These are phyloP conservation scores for Malus hybrid DNA, from an alignment of 331 rosid species.

Conservation along the genomic window DNA sequence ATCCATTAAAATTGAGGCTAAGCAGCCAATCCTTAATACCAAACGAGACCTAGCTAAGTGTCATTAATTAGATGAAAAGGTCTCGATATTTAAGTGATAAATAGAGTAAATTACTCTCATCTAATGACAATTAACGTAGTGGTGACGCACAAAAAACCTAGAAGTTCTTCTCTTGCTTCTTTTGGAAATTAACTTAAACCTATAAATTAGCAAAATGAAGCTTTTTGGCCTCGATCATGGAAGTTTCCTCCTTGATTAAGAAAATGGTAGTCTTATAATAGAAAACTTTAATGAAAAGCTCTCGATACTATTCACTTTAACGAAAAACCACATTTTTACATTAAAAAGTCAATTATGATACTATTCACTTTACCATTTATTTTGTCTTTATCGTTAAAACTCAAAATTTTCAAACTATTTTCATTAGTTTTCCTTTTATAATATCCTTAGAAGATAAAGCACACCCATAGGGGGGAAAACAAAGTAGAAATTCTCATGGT, in stretches of 20 bases:
- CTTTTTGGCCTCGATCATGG: not conserved
- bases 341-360: too few relatives aligned
- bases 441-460: slow-evolving; percentile 22
- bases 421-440: not conserved
- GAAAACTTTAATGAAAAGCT: too few relatives aligned
- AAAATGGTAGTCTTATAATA: slow-evolving; percentile 9
- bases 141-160: not conserved
- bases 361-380: too few relatives aligned
- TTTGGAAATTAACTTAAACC: not conserved
- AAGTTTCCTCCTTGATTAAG: not conserved
- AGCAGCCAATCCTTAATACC: not conserved
- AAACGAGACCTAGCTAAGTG: not conserved
- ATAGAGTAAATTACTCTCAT: not conserved
- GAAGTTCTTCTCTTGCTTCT: not conserved
- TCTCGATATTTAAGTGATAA: not conserved
- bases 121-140: too few relatives aligned
- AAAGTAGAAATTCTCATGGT: slow-evolving; percentile 7
- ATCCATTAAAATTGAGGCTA: not conserved
- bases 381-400: too few relatives aligned
- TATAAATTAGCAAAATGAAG: not conserved
- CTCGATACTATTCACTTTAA: too few relatives aligned
- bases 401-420: too few relatives aligned
- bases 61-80: not conserved
- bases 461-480: not conserved
- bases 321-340: too few relatives aligned